Percentiles rank a stretch among this genome's conserved stretches.
These are phyloP conservation scores for Fagopyrum esculentum DNA, from an alignment of 148 eudicot genomes.

Conservation along the genomic window DNA sequence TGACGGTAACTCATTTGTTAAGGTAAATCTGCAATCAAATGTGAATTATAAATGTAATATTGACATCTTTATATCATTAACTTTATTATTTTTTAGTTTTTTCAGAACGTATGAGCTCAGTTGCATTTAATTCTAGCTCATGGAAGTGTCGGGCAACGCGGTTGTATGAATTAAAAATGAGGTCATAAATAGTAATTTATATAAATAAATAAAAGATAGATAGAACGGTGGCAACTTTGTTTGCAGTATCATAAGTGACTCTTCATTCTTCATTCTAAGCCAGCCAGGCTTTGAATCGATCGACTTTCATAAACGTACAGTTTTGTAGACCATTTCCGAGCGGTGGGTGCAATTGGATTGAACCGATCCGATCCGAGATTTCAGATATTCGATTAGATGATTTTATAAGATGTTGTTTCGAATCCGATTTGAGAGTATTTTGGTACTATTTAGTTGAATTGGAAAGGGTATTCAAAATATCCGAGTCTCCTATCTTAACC, in stretches of 20 bases:
- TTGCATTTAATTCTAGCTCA: neutral
- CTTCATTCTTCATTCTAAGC: neutral
- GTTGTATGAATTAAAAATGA: neutral
- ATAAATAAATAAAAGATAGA: neutral
- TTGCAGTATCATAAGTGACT: neutral
- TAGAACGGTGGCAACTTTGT: neutral
- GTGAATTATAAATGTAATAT: neutral
- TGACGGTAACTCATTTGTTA: neutral
- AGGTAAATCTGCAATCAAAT: neutral
- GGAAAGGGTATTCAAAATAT: no score
- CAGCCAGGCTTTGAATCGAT: neutral
- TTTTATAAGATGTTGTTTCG: no score
- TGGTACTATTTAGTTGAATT: no score
- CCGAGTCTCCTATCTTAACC: no score
- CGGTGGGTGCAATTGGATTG: no score
- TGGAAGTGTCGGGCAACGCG: neutral
- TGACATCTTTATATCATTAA: neutral
- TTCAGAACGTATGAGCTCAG: neutral
- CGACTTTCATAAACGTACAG: neutral
- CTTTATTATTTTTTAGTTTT: neutral
- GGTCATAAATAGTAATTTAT: no score
- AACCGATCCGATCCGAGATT: no score
- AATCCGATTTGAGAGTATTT: no score
- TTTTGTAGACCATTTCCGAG: no score
- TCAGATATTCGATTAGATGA: no score